These are phyloP conservation scores for Coelastrella sp. DNA, from an alignment of 139 green algal genomes.

Conservation along the genomic window DNA sequence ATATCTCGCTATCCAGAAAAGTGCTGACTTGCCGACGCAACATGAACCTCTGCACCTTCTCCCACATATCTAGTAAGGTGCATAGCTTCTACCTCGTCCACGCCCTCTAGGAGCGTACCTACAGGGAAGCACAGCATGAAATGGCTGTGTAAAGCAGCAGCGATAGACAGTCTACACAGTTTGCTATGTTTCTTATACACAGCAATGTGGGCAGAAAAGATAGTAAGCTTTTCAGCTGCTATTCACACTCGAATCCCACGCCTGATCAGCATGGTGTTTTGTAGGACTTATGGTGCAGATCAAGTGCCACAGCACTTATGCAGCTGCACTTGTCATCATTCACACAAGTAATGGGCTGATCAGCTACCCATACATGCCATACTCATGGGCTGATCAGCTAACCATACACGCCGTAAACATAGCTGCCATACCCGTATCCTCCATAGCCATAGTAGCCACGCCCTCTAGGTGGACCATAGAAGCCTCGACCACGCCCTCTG, in stretches of 20 bases:
- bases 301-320: too few species aligned
- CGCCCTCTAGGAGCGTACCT: constrained; percentile 60
- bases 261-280: too few species aligned
- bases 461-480: constrained; percentile 37
- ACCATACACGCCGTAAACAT: constrained; percentile 8
- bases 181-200: background rate
- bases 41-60: background rate
- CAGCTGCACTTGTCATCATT: background rate
- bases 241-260: too few species aligned
- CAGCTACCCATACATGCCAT: constrained; percentile 10
- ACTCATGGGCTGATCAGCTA: constrained; percentile 6
- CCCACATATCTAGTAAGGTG: constrained; percentile 52
- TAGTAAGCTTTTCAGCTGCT: too few species aligned
- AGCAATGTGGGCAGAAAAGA: too few species aligned
- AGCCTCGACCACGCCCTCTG: constrained; percentile 64
- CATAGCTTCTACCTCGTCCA: constrained; percentile 58
- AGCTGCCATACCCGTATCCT: constrained; percentile 21
- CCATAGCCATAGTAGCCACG: constrained; percentile 25
- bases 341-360: background rate
- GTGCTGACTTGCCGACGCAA: too few species aligned
- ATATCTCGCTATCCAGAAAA: too few species aligned
- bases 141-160: background rate
- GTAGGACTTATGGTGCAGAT: too few species aligned
- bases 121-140: background rate
- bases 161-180: background rate